phyloP scores from a whole-genome alignment of 2,329 filamentous ascomycete genomes.

The Macrophomina phaseolina region DNA sequence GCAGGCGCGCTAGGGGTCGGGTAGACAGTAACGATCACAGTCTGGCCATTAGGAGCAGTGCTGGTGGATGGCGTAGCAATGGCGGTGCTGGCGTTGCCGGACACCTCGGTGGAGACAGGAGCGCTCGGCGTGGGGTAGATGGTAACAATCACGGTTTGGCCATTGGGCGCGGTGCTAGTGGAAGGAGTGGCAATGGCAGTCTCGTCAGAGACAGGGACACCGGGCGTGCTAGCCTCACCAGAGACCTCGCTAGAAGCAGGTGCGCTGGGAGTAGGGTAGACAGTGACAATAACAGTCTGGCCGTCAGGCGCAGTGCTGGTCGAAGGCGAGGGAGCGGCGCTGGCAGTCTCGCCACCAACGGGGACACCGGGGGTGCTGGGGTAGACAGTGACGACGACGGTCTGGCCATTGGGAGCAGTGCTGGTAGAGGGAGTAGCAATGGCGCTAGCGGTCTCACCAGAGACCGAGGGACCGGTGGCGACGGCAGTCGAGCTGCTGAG shows the following conservation, averaged over 20 bases:
- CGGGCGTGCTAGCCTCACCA: not conserved
- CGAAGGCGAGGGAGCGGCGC: not conserved
- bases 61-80: not conserved
- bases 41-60: not conserved
- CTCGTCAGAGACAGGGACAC: not conserved
- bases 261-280: not conserved
- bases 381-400: not conserved
- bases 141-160: constrained; percentile 6
- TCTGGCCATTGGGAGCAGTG: not conserved
- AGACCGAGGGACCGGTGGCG: not conserved
- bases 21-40: not conserved
- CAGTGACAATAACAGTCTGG: constrained; percentile 11
- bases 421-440: not conserved
- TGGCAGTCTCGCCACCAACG: not conserved
- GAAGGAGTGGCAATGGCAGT: not conserved
- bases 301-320: constrained; percentile 1
- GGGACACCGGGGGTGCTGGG: not conserved
- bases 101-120: not conserved
- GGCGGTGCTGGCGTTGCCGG: constrained; percentile 20
- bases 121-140: not conserved
- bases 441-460: constrained; percentile 1
- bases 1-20: not conserved
- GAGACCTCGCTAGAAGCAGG: not conserved
- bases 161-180: constrained; percentile 3
- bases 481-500: constrained; percentile 26